Base-by-base conservation (phyloP, 2,329 filamentous ascomycete species). In the Sporothrix sp. region DNA sequence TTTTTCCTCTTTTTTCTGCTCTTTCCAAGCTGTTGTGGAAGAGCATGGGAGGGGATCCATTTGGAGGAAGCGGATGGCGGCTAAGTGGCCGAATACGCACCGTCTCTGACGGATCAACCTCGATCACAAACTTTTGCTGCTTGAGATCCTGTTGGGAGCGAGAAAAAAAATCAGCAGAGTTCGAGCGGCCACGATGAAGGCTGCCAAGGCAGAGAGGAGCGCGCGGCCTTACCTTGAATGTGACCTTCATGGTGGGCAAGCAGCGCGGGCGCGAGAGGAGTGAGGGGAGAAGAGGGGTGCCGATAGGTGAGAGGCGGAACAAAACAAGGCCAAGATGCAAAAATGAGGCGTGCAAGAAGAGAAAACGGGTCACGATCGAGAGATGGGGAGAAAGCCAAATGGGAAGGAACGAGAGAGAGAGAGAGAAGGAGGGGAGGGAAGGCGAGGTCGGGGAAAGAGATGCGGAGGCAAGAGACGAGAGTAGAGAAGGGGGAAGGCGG, bases 121-220 rank as follows among this genome's bases (percentile, higher is more conserved):
- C 91, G 74, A 98, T 85, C 64, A 84, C 82, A 72, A 98, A 98
- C 76, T 96, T 96, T 69, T 96, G 87, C 71, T 97, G 93, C 77
- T 96, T 97, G 64, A 98, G 79, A 74, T 98, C 93, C 90, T 96
- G 61, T 30, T 60, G n/a, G 27, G n/a, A 38, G 2, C 11, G 18
- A 28, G 13, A 40, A 55, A 48, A 44, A 33, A 25, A 36, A 55
- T 60, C 39, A 56, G 56, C 50, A 43, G 20, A 21, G 6, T 20
- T 11, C 9, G 10, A 18, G 7, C 14, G 9, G 18, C n/a, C n/a
- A n/a, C n/a, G n/a, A n/a, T n/a, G n/a, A n/a, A n/a, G n/a, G n/a
- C n/a, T n/a, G n/a, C n/a, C n/a, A n/a, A n/a, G n/a, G n/a, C n/a
- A n/a, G n/a, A n/a, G 9, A 20, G 14, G 7, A 32, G 18, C 16